Evolutionary conservation across 129 eudicot species (phyloP).

Genomic region (Flaveria robusta): DNA sequence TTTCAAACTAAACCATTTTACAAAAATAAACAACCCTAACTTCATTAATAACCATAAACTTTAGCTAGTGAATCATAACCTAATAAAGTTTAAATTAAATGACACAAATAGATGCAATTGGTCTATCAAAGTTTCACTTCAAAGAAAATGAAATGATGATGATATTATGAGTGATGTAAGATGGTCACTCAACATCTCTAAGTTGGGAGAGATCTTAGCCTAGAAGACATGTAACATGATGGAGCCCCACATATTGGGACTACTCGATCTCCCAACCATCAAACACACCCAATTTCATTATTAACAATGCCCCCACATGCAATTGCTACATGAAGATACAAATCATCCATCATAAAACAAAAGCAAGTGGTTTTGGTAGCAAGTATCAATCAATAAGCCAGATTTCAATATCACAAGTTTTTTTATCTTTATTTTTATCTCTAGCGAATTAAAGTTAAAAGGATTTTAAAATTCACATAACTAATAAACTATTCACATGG

Average conservation of each 20-base stretch:
- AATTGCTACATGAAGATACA: constrained; percentile 16
- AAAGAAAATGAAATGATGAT: constrained; percentile 34
- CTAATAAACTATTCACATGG: neutral
- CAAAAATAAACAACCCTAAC: too few relatives aligned
- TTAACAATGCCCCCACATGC: constrained; percentile 22
- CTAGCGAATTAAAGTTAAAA: neutral
- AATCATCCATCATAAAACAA: constrained; percentile 27
- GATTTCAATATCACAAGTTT: constrained; percentile 11
- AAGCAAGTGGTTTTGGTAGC: constrained; percentile 33
- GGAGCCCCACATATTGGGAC: constrained; percentile 31
- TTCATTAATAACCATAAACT: neutral
- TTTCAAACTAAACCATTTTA: too few relatives aligned
- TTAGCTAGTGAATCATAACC: neutral
- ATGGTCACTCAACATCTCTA: constrained; percentile 38
- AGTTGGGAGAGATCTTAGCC: constrained; percentile 34
- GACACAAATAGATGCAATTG: constrained; percentile 27
- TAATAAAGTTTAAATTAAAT: constrained; percentile 7
- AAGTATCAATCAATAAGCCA: constrained; percentile 31
- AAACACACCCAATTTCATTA: constrained; percentile 21
- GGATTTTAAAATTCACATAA: neutral
- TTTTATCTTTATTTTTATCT: neutral
- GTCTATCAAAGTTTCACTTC: constrained; percentile 39
- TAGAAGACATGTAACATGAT: constrained; percentile 37
- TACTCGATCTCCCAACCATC: constrained; percentile 18
- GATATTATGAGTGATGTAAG: constrained; percentile 33